A percentile compares a stretch with the other conserved stretches of the same genome.
Conservation (phyloP, 371 early-diverging fungal genomes). For the Mortierella sp. region DNA sequence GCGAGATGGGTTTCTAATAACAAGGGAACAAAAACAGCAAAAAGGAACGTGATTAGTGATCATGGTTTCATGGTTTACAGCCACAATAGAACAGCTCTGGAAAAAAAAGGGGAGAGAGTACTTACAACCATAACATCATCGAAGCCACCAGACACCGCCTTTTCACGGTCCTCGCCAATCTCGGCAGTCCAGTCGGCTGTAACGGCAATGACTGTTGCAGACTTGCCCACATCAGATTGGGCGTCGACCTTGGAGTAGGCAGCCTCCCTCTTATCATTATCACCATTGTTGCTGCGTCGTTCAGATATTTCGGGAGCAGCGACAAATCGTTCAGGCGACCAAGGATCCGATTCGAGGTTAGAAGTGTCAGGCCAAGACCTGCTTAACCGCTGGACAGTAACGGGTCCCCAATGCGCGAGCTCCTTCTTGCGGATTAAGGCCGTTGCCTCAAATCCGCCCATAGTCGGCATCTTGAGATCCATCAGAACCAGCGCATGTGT, state of each 20-base stretch:
- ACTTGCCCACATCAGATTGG: constrained; percentile 1
- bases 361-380: constrained; percentile 12
- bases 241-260: background rate
- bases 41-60: background rate
- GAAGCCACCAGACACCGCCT: constrained; percentile 39
- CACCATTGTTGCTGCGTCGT: constrained; percentile 11
- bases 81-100: background rate
- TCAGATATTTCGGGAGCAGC: constrained; percentile 15
- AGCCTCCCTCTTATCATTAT: background rate
- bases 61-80: background rate
- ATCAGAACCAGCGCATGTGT: constrained; percentile 44
- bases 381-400: background rate
- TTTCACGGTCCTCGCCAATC: constrained; percentile 53
- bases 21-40: background rate
- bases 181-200: constrained; percentile 52
- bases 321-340: constrained; percentile 45
- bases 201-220: constrained; percentile 45
- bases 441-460: constrained; percentile 47
- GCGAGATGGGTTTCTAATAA: constrained; percentile 49
- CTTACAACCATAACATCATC: constrained; percentile 53
- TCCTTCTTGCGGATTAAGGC: constrained; percentile 49
- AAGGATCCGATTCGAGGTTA: constrained; percentile 16
- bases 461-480: constrained; percentile 57
- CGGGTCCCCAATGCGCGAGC: constrained; percentile 24
- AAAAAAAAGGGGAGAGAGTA: background rate